Percentiles rank a stretch among this genome's conserved stretches.
Conservation (phyloP, 164 flowering plant species). For the Stephania cephalantha region DNA sequence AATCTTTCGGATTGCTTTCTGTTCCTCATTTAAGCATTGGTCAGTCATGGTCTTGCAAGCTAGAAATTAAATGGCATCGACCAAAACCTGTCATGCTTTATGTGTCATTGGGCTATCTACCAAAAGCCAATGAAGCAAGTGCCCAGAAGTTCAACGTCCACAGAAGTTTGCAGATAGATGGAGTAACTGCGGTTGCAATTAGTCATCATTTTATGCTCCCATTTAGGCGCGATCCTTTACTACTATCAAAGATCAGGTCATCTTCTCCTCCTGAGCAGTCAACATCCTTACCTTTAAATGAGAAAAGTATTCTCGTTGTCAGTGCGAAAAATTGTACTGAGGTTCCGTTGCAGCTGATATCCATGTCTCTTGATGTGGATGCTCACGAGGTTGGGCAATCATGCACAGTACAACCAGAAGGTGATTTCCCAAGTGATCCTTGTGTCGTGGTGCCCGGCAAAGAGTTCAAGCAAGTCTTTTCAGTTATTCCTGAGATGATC, state of each 20-base stretch:
- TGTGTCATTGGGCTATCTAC: conserved; percentile 77
- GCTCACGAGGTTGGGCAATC: conserved; percentile 24
- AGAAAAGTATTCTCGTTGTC: conserved; percentile 53
- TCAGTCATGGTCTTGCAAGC: conserved; percentile 78
- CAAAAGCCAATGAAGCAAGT: conserved; percentile 37
- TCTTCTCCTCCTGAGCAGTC: conserved; percentile 32
- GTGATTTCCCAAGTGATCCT: conserved; percentile 24
- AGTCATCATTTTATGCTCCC: conserved; percentile 66
- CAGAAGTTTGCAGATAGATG: conserved; percentile 91
- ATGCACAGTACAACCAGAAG: conserved; percentile 31
- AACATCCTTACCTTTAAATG: conserved; percentile 48
- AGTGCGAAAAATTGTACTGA: conserved; percentile 71
- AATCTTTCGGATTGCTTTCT: conserved; percentile 84
- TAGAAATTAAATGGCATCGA: conserved; percentile 88
- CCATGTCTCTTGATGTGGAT: conserved; percentile 54
- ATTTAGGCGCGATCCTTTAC: conserved; percentile 60
- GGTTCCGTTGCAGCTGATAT: conserved; percentile 57
- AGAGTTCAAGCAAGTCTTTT: conserved; percentile 74
- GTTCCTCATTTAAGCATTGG: conserved; percentile 63
- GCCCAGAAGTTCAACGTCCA: conserved; percentile 73
- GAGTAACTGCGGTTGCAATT: conserved; percentile 53
- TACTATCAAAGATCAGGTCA: conserved; percentile 56
- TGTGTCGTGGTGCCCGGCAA: conserved; percentile 66
- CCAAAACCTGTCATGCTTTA: conserved; percentile 86
- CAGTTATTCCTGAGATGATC: conserved; percentile 40